Conservation (phyloP, 805 yeast species). For the Yarrowia yakushimensis region DNA sequence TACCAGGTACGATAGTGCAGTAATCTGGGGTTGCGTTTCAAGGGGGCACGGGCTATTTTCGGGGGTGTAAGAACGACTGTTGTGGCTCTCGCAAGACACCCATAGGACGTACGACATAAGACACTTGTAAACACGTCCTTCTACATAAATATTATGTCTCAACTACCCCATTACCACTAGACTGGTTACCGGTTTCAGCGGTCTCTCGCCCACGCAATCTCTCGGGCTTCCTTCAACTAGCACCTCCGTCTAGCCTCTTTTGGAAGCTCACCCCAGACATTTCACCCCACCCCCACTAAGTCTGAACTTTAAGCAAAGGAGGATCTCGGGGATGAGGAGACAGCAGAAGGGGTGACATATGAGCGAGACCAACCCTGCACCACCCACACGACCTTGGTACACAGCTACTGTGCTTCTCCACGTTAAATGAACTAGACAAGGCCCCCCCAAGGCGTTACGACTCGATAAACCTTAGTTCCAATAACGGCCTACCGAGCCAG, state of each 20-base stretch:
- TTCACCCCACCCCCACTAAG: neutral
- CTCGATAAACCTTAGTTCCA: slow-evolving; percentile 5
- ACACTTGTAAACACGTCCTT: neutral
- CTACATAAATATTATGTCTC: neutral
- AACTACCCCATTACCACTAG: neutral
- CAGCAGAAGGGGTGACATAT: neutral
- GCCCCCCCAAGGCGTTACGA: neutral
- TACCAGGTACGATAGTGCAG: no score
- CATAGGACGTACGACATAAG: no score
- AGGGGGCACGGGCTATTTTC: slow-evolving; percentile 9
- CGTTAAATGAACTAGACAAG: neutral
- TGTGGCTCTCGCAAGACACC: neutral
- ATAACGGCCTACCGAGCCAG: slow-evolving; percentile 23
- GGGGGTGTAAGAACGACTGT: neutral
- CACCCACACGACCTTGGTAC: no score
- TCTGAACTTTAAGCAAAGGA: neutral
- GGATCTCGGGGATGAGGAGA: neutral
- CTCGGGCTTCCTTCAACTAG: neutral
- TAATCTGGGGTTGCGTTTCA: slow-evolving; percentile 6
- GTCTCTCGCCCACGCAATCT: neutral
- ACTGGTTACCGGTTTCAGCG: slow-evolving; percentile 2
- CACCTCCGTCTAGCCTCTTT: neutral
- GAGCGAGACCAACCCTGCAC: no score
- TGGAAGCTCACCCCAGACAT: slow-evolving; percentile 12
- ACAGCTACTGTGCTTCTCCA: no score